phyloP scores from a whole-genome alignment of 805 yeast species.

The Candida suzukii region DNA sequence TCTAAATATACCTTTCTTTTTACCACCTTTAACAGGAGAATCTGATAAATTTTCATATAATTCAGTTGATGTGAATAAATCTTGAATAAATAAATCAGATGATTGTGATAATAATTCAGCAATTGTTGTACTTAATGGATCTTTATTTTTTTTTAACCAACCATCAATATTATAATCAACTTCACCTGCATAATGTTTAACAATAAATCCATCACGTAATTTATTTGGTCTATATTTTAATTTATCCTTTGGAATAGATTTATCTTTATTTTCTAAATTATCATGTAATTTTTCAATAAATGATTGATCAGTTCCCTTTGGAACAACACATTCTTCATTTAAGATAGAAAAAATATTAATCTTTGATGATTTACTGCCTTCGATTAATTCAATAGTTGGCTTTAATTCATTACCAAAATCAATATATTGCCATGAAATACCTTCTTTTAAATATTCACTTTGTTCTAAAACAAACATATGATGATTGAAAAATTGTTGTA shows the following conservation, averaged over 20 bases:
- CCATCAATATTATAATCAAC: slow-evolving; percentile 92
- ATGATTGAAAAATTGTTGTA: slow-evolving; percentile 57
- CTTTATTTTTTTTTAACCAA: slow-evolving; percentile 93
- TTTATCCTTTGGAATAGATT: slow-evolving; percentile 13
- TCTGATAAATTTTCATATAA: slow-evolving; percentile 18
- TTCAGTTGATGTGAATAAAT: slow-evolving; percentile 36
- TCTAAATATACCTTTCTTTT: slow-evolving; percentile 37
- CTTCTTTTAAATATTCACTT: slow-evolving; percentile 51
- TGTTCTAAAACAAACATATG: slow-evolving; percentile 56
- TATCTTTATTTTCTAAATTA: slow-evolving; percentile 43
- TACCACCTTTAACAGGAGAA: slow-evolving; percentile 22
- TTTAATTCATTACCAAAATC: slow-evolving; percentile 95
- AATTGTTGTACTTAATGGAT: slow-evolving; percentile 79
- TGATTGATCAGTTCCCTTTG: slow-evolving; percentile 76
- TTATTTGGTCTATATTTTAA: slow-evolving; percentile 65
- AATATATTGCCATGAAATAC: slow-evolving; percentile 63
- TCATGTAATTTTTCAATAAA: slow-evolving; percentile 73
- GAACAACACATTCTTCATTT: slow-evolving; percentile 94
- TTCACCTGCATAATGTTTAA: slow-evolving; percentile 91
- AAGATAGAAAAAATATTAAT: slow-evolving; percentile 80
- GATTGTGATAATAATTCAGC: slow-evolving; percentile 56
- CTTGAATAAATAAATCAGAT: slow-evolving; percentile 44
- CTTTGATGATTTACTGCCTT: slow-evolving; percentile 45
- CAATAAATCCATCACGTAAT: slow-evolving; percentile 67
- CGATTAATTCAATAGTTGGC: slow-evolving; percentile 90